phyloP scores from a whole-genome alignment of 2,329 filamentous ascomycete species.

The Clonostachys solani region DNA sequence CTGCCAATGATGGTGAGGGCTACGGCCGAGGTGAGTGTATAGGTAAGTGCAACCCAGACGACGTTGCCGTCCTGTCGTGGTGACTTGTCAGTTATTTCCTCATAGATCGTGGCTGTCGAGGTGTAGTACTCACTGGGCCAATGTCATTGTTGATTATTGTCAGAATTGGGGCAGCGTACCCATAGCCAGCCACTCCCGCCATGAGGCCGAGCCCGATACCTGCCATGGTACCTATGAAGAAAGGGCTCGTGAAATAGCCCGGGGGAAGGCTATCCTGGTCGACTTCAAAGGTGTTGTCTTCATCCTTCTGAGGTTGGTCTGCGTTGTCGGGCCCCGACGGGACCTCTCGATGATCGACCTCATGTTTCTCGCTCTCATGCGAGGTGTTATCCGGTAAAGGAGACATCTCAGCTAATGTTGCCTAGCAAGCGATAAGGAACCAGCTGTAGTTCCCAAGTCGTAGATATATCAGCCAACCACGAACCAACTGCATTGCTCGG shows the following conservation, averaged over 20 bases:
- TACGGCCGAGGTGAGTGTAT: constrained; percentile 23
- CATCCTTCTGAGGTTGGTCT: not conserved
- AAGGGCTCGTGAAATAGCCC: constrained; percentile 15
- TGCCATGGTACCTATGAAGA: constrained; percentile 17
- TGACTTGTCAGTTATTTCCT: not conserved
- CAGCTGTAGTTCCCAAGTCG: too few species aligned
- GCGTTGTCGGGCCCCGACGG: too few species aligned
- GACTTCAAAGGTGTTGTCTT: constrained; percentile 9
- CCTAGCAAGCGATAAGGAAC: too few species aligned
- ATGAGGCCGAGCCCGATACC: constrained; percentile 15
- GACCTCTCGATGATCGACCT: too few species aligned
- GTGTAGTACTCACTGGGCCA: constrained; percentile 5
- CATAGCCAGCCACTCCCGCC: constrained; percentile 18
- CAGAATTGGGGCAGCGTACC: constrained; percentile 13
- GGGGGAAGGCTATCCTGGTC: constrained; percentile 11
- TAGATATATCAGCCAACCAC: too few species aligned
- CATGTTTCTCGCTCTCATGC: too few species aligned
- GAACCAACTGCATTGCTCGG: too few species aligned
- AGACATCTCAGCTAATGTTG: too few species aligned
- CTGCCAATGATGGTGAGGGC: constrained; percentile 25
- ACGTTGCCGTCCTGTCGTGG: constrained; percentile 12
- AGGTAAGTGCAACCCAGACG: constrained; percentile 19
- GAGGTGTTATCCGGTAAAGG: too few species aligned
- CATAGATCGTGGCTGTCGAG: not conserved
- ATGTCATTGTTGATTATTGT: constrained; percentile 11